A percentile compares a stretch with the other conserved stretches of the same genome.
Evolutionary conservation across 306 rosid species (phyloP).

Genomic region (Potentilla sterilis): DNA sequence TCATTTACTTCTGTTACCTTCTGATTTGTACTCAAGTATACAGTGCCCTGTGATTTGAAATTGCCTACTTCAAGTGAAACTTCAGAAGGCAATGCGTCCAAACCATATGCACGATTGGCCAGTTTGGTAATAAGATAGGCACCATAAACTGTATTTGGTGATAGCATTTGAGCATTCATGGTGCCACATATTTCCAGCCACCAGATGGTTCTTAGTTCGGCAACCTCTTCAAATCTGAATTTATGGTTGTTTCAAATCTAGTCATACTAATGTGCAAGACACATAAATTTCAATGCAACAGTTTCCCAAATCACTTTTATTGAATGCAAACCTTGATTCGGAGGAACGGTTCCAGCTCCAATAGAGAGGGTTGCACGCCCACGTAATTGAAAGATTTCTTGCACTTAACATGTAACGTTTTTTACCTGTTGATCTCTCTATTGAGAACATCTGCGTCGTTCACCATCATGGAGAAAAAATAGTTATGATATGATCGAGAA

Average conservation of each 20-base stretch:
- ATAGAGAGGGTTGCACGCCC: constrained; percentile 51
- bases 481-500: background rate
- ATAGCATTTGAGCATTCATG: constrained; percentile 39
- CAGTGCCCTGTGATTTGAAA: constrained; percentile 31
- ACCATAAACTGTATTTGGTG: constrained; percentile 51
- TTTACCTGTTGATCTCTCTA: constrained; percentile 55
- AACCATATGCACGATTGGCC: constrained; percentile 64
- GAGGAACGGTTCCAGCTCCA: constrained; percentile 68
- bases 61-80: constrained; percentile 46
- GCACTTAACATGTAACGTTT: constrained; percentile 60
- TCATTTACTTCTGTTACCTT: background rate
- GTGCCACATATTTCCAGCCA: constrained; percentile 62
- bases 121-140: constrained; percentile 54
- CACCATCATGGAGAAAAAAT: background rate
- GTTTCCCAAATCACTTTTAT: background rate
- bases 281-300: background rate
- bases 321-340: constrained; percentile 48
- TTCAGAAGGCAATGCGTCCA: constrained; percentile 54
- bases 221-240: constrained; percentile 63
- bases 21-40: constrained; percentile 27
- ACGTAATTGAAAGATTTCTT: constrained; percentile 57
- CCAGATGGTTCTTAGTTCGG: constrained; percentile 61
- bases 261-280: background rate
- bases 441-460: constrained; percentile 43
- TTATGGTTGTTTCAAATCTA: background rate